A percentile compares a stretch with the other conserved stretches of the same genome.
Conservation (phyloP, 2,329 filamentous ascomycete genomes). For the Venturia carpophila region DNA sequence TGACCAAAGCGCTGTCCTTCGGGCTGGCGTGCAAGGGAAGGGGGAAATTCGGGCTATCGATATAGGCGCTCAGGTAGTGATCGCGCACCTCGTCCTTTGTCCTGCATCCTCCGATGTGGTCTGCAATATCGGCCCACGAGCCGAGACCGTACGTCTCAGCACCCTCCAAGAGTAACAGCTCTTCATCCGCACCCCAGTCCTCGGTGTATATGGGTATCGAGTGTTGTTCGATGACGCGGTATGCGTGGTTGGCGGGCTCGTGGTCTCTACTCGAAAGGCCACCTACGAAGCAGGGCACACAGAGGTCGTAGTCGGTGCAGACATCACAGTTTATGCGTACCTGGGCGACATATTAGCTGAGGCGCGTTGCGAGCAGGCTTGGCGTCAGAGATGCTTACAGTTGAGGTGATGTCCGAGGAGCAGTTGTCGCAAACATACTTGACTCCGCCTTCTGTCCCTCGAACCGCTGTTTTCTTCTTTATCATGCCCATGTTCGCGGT, state of each 20-base stretch:
- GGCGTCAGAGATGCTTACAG: slow-evolving; percentile 51
- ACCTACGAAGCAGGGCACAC: slow-evolving; percentile 85
- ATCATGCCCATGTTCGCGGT: slow-evolving; percentile 71
- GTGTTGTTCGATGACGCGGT: slow-evolving; percentile 94
- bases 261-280: slow-evolving; percentile 76
- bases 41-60: slow-evolving; percentile 76
- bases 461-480: slow-evolving; percentile 83
- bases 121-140: slow-evolving; percentile 95
- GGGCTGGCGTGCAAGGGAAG: slow-evolving; percentile 81
- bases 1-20: slow-evolving; percentile 67
- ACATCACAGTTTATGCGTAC: slow-evolving; percentile 89
- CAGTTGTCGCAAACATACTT: slow-evolving; percentile 98
- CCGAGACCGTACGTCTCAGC: slow-evolving; percentile 93
- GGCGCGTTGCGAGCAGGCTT: neutral
- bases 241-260: slow-evolving; percentile 78
- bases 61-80: slow-evolving; percentile 83
- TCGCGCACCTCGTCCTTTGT: slow-evolving; percentile 93
- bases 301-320: slow-evolving; percentile 94
- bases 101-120: slow-evolving; percentile 93
- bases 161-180: slow-evolving; percentile 85
- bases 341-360: slow-evolving; percentile 38
- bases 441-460: slow-evolving; percentile 65
- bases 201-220: slow-evolving; percentile 92
- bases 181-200: slow-evolving; percentile 96
- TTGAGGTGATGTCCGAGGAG: slow-evolving; percentile 92